phyloP scores from a whole-genome alignment of 768 basidiomycete genomes.

The Psilocybe sp. region DNA sequence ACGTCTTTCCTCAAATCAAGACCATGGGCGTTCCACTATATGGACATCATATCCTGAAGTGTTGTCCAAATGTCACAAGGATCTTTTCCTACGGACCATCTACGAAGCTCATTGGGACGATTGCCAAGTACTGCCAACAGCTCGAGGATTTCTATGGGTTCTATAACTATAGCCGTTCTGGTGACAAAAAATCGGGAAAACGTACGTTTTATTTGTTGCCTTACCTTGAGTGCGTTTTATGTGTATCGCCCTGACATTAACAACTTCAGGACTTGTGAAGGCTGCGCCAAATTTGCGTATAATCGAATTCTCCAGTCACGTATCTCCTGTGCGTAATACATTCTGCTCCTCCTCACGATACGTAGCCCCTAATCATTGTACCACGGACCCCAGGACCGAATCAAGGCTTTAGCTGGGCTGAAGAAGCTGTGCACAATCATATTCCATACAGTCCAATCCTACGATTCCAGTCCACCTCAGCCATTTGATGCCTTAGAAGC shows the following conservation, averaged over 20 bases:
- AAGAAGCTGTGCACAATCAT: no score
- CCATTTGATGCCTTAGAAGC: no score
- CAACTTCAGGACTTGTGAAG: slow-evolving; percentile 15
- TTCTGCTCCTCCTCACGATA: not conserved
- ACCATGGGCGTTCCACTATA: slow-evolving; percentile 21
- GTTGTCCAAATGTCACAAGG: slow-evolving; percentile 24
- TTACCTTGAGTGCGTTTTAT: not conserved
- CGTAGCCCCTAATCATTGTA: no score
- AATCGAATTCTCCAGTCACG: slow-evolving; percentile 11
- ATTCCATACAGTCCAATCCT: no score
- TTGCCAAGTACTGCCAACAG: slow-evolving; percentile 24
- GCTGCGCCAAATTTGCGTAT: slow-evolving; percentile 16
- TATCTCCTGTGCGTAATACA: slow-evolving; percentile 1
- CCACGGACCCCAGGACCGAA: no score
- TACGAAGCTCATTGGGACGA: slow-evolving; percentile 25
- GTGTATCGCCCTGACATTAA: not conserved
- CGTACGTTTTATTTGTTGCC: slow-evolving; percentile 13
- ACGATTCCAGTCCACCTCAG: no score
- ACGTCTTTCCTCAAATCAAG: slow-evolving; percentile 20
- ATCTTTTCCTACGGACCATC: slow-evolving; percentile 21
- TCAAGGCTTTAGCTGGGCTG: no score
- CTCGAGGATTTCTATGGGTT: slow-evolving; percentile 26
- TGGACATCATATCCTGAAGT: slow-evolving; percentile 28
- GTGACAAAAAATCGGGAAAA: slow-evolving; percentile 20
- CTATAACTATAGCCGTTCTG: not conserved